Evolutionary conservation across 805 yeast species (phyloP).

Genomic region (Nakazawaea sp.): DNA sequence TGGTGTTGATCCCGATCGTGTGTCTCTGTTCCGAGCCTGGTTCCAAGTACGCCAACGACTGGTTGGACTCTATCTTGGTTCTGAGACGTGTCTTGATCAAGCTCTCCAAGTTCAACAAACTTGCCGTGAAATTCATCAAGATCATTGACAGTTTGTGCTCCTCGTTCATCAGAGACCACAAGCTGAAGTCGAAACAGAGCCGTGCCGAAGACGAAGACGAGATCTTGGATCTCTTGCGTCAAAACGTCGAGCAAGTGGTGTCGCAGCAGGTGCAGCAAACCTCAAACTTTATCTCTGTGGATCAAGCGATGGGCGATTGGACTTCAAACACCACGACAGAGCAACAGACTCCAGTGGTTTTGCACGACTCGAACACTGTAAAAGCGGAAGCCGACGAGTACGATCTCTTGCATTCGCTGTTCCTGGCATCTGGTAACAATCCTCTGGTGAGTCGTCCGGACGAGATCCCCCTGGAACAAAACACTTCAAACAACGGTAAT

Average conservation of each 20-base stretch:
- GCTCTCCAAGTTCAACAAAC: slow-evolving; percentile 33
- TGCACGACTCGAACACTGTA: background rate
- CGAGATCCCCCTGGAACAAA: background rate
- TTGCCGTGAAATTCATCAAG: slow-evolving; percentile 37
- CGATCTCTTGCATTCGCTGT: background rate
- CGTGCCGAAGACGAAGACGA: slow-evolving; percentile 8
- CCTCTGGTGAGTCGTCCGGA: background rate
- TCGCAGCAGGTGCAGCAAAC: background rate
- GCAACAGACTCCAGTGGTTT: no score
- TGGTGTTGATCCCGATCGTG: slow-evolving; percentile 50
- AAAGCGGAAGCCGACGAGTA: background rate
- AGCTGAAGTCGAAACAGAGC: background rate
- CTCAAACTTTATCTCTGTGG: background rate
- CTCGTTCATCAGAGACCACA: slow-evolving; percentile 5
- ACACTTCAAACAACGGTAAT: background rate
- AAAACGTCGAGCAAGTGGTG: slow-evolving; percentile 6
- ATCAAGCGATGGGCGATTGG: background rate
- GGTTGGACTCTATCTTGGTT: slow-evolving; percentile 36
- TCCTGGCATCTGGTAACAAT: background rate
- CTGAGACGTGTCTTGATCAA: slow-evolving; percentile 32
- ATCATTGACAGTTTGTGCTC: slow-evolving; percentile 36
- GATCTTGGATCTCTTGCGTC: slow-evolving; percentile 14
- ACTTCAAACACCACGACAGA: no score
- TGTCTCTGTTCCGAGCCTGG: slow-evolving; percentile 40
- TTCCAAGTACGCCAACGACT: slow-evolving; percentile 34